These are phyloP conservation scores for Tilletia indica DNA, from an alignment of 1,284 basidiomycete species.

Conservation along the genomic window DNA sequence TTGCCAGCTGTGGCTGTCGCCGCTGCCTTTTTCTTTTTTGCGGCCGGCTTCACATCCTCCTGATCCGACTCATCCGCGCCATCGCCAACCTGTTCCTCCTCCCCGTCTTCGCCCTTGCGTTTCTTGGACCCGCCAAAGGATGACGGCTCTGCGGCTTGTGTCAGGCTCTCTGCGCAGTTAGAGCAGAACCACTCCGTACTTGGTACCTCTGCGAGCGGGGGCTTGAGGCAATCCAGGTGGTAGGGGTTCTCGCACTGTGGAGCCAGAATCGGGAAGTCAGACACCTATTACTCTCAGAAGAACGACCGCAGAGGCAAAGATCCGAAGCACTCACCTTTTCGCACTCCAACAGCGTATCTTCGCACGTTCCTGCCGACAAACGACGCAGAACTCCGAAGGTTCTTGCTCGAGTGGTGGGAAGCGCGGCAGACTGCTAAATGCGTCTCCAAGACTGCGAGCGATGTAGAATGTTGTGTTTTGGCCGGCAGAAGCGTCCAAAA, in stretches of 20 bases:
- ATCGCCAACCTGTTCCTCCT: background rate
- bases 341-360: conserved; percentile 56
- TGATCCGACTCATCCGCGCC: background rate
- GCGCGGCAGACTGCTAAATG: conserved; percentile 47
- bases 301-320: no score
- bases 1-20: background rate
- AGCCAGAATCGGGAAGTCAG: conserved; percentile 50
- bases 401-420: conserved; percentile 63
- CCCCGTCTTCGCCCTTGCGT: background rate
- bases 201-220: conserved; percentile 73
- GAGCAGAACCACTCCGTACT: conserved; percentile 63
- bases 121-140: background rate
- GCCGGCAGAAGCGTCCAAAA: conserved; percentile 76
- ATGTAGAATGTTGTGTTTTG: conserved; percentile 78
- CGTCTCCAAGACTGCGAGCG: conserved; percentile 64
- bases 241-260: conserved; percentile 77
- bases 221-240: conserved; percentile 76
- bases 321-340: conserved; percentile 33
- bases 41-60: conserved; percentile 12
- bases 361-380: conserved; percentile 67
- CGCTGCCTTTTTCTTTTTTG: conserved; percentile 3
- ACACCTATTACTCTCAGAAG: background rate
- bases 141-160: background rate
- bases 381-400: conserved; percentile 69
- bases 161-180: conserved; percentile 28